Conservation (phyloP, 179 eudicot species). For the Pouteria campechiana region DNA sequence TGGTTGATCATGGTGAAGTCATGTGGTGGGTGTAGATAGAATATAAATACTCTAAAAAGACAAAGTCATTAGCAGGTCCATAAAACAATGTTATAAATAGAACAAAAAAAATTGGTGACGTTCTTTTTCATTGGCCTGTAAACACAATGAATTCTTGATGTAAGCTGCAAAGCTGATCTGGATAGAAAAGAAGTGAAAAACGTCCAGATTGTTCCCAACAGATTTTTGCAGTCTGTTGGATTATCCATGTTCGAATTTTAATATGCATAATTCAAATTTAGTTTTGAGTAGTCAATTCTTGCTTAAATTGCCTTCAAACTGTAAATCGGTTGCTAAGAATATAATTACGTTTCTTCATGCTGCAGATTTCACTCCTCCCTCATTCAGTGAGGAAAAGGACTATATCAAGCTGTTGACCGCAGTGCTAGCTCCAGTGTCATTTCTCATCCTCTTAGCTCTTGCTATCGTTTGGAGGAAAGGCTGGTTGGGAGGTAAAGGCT, state of each 20-base stretch:
- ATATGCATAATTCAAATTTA: background rate
- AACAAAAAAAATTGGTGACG: too few relatives aligned
- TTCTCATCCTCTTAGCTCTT: conserved; percentile 16
- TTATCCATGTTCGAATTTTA: background rate
- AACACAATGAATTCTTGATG: too few relatives aligned
- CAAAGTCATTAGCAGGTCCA: too few relatives aligned
- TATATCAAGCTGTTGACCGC: conserved; percentile 8
- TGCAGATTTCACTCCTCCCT: conserved; percentile 35
- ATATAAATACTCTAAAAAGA: too few relatives aligned
- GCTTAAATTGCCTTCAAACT: background rate
- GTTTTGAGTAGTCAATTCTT: background rate
- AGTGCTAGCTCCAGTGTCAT: conserved; percentile 14
- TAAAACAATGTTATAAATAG: too few relatives aligned
- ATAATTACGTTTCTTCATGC: background rate
- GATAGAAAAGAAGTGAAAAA: background rate
- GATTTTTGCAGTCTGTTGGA: too few relatives aligned
- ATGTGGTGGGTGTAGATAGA: too few relatives aligned
- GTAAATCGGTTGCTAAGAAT: conserved; percentile 1
- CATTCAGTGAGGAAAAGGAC: conserved; percentile 9
- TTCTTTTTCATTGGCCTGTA: too few relatives aligned
- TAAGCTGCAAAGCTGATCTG: background rate
- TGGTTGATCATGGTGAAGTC: too few relatives aligned
- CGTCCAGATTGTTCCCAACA: too few relatives aligned
- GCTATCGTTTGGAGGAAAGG: conserved; percentile 23
- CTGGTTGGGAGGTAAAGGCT: conserved; percentile 28